Percentiles rank a stretch among this genome's conserved stretches.
phyloP scores from a whole-genome alignment of 1,284 basidiomycete genomes.

The Malassezia japonica region DNA sequence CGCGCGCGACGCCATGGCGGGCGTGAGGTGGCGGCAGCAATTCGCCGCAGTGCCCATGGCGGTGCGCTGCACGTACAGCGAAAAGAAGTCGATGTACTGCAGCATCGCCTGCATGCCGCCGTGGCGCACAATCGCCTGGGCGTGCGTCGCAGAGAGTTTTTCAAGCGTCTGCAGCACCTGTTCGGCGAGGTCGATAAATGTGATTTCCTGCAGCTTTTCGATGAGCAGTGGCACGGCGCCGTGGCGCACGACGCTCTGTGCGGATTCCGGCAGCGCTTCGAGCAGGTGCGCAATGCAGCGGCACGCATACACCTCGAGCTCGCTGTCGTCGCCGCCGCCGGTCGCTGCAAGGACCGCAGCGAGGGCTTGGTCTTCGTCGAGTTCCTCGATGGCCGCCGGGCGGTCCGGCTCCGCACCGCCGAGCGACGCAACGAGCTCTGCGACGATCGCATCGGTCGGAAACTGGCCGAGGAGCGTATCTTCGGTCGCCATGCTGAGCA shows the following conservation, averaged over 20 bases:
- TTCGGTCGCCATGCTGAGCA: constrained; percentile 91
- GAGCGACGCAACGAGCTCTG: constrained; percentile 82
- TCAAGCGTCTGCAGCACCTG: constrained; percentile 47
- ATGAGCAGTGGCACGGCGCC: constrained; percentile 42
- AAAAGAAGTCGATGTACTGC: constrained; percentile 48
- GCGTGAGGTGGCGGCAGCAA: constrained; percentile 39
- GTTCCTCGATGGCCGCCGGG: constrained; percentile 20
- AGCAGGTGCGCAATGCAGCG: constrained; percentile 48
- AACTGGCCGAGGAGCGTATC: constrained; percentile 92
- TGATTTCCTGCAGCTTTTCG: constrained; percentile 43
- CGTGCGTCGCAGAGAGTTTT: constrained; percentile 40
- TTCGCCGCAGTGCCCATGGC: constrained; percentile 43
- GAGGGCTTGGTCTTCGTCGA: constrained; percentile 27
- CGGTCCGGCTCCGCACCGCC: constrained; percentile 57
- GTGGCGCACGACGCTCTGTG: constrained; percentile 33
- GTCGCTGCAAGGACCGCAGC: constrained; percentile 26
- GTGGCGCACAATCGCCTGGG: constrained; percentile 40
- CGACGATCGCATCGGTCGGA: constrained; percentile 80
- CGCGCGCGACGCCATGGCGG: constrained; percentile 21
- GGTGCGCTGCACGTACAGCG: constrained; percentile 46
- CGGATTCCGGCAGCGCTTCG: constrained; percentile 46
- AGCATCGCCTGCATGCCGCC: constrained; percentile 43
- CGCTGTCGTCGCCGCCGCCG: constrained; percentile 24
- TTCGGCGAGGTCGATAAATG: constrained; percentile 47
- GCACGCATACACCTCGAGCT: constrained; percentile 43